phyloP scores from a whole-genome alignment of 2,329 filamentous ascomycete genomes.

The Talaromyces rugulosus region DNA sequence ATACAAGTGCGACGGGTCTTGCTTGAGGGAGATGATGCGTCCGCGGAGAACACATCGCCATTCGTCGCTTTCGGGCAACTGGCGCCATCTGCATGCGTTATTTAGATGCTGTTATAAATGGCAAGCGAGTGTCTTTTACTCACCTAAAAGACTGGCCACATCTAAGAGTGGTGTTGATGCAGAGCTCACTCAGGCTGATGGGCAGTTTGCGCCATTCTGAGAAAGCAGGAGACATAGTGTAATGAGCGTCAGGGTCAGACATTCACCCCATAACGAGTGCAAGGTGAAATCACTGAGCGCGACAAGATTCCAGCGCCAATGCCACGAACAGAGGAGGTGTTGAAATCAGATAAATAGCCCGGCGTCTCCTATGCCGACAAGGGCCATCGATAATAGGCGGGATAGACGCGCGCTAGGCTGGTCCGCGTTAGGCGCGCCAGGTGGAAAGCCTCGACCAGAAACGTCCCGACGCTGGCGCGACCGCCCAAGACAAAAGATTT shows the following conservation, averaged over 20 bases:
- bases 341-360: neutral
- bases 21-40: conserved; percentile 76
- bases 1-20: conserved; percentile 73
- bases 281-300: neutral
- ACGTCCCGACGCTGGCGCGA: conserved; percentile 6
- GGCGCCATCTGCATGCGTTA: conserved; percentile 65
- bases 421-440: conserved; percentile 6
- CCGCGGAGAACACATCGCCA: conserved; percentile 90
- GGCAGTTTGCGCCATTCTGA: conserved; percentile 85
- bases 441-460: conserved; percentile 5
- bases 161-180: conserved; percentile 87
- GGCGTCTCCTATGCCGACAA: neutral
- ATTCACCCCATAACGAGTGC: conserved; percentile 9
- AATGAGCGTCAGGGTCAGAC: neutral
- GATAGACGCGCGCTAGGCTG: conserved; percentile 8
- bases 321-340: neutral
- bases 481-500: conserved; percentile 10
- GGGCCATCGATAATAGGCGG: conserved; percentile 11
- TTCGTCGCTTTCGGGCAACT: conserved; percentile 65
- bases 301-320: neutral
- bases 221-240: conserved; percentile 44
- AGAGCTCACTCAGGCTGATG: conserved; percentile 76
- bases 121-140: conserved; percentile 1
- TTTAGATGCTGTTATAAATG: neutral
- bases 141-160: conserved; percentile 90